These are phyloP conservation scores for Chalciporus sphaerocephalus DNA, from an alignment of 768 basidiomycete species.

Conservation along the genomic window DNA sequence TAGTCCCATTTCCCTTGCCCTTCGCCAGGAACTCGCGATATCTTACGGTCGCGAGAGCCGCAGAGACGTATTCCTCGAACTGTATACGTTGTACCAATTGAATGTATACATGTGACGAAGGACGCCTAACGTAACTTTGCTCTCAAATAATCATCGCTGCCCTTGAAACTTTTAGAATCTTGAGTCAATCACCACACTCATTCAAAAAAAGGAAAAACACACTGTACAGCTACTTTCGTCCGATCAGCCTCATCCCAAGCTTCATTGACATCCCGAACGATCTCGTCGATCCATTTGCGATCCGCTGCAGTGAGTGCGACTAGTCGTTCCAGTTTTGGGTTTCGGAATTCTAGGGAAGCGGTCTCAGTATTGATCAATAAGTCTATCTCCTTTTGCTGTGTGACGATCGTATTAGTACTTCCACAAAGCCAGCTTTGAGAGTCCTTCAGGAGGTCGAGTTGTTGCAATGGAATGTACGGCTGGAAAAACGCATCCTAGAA, in stretches of 20 bases:
- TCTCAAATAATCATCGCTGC: slow-evolving; percentile 92
- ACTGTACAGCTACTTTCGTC: slow-evolving; percentile 60
- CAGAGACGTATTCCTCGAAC: slow-evolving; percentile 94
- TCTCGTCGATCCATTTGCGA: slow-evolving; percentile 96
- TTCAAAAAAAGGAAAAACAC: slow-evolving; percentile 27
- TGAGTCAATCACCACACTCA: not conserved
- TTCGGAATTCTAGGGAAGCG: slow-evolving; percentile 79
- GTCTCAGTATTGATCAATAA: slow-evolving; percentile 88
- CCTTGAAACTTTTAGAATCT: slow-evolving; percentile 67
- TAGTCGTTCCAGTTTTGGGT: slow-evolving; percentile 73
- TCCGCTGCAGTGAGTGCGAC: slow-evolving; percentile 86
- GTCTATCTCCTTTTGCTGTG: slow-evolving; percentile 89
- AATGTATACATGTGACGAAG: not conserved
- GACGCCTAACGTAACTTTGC: slow-evolving; percentile 53
- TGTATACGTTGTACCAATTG: not conserved
- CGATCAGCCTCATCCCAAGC: slow-evolving; percentile 69
- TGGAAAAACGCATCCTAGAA: slow-evolving; percentile 90
- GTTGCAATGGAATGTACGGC: slow-evolving; percentile 93
- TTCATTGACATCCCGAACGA: slow-evolving; percentile 81
- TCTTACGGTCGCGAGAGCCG: slow-evolving; percentile 82
- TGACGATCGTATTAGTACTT: slow-evolving; percentile 94
- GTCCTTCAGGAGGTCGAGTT: slow-evolving; percentile 80
- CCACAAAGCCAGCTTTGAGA: slow-evolving; percentile 86
- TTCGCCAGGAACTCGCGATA: slow-evolving; percentile 82
- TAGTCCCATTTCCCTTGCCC: slow-evolving; percentile 55